Conservation (phyloP, 768 basidiomycete species). For the Lactarius indigo region DNA sequence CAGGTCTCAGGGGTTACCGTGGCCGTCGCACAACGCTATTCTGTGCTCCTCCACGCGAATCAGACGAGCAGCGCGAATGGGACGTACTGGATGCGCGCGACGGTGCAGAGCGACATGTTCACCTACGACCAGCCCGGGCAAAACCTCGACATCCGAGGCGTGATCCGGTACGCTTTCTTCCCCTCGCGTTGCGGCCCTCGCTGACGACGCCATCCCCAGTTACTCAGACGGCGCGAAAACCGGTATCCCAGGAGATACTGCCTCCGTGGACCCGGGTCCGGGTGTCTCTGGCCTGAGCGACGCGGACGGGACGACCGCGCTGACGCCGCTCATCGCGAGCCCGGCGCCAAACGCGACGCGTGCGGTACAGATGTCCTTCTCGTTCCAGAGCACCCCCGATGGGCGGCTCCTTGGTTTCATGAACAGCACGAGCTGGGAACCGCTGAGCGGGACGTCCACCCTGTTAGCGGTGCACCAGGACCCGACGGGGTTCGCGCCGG, state of each 20-base stretch:
- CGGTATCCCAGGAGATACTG: constrained; percentile 11
- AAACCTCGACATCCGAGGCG: constrained; percentile 22
- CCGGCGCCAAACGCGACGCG: constrained; percentile 11
- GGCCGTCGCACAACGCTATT: constrained; percentile 49
- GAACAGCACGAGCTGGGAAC: constrained; percentile 21
- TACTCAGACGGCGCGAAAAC: constrained; percentile 15
- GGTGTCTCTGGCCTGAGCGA: background rate
- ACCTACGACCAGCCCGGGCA: constrained; percentile 25
- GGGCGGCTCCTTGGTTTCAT: constrained; percentile 21
- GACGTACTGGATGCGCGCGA: constrained; percentile 40
- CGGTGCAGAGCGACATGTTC: constrained; percentile 37
- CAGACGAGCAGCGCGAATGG: constrained; percentile 36
- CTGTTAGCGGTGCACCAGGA: constrained; percentile 15
- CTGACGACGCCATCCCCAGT: background rate
- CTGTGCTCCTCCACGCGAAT: constrained; percentile 44
- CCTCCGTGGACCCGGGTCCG: constrained; percentile 21
- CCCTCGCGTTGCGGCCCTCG: no score
- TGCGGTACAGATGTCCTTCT: constrained; percentile 2
- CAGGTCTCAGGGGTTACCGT: constrained; percentile 39
- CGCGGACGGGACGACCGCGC: constrained; percentile 14
- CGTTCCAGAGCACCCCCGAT: constrained; percentile 15
- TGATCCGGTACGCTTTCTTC: constrained; percentile 11
- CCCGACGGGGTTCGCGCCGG: background rate
- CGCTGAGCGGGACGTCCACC: constrained; percentile 15
- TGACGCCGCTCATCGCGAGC: constrained; percentile 6